phyloP scores from a whole-genome alignment of 108 stramenopile species.

The Nitzschia sp. region DNA sequence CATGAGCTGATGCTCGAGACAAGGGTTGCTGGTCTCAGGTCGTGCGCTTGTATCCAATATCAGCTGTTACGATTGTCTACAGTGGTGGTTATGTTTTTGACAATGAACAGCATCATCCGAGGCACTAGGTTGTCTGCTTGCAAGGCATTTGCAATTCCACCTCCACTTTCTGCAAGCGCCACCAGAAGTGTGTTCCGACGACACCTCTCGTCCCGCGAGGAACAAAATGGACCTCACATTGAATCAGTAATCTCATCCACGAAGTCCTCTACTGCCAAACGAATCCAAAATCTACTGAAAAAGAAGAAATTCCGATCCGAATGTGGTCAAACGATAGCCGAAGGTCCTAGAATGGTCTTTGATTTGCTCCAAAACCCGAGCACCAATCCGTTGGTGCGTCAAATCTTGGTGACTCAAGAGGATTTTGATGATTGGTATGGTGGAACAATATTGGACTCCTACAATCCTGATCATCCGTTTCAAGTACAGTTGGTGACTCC shows the following conservation, averaged over 20 bases:
- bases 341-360: constrained; percentile 78
- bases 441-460: constrained; percentile 13
- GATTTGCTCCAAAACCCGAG: constrained; percentile 68
- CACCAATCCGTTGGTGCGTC: constrained; percentile 55
- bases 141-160: too few species aligned
- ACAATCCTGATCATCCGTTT: constrained; percentile 10
- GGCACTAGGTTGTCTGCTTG: too few species aligned
- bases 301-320: constrained; percentile 72
- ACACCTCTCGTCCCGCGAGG: too few species aligned
- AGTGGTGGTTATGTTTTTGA: too few species aligned
- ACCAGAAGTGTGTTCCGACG: too few species aligned
- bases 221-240: too few species aligned
- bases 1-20: too few species aligned
- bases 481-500: constrained; percentile 53
- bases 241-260: constrained; percentile 33
- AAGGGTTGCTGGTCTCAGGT: too few species aligned
- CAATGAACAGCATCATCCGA: too few species aligned
- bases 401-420: constrained; percentile 59
- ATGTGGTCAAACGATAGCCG: constrained; percentile 63
- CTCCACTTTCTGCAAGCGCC: too few species aligned
- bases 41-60: too few species aligned
- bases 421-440: constrained; percentile 16
- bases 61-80: too few species aligned
- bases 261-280: constrained; percentile 75
- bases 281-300: constrained; percentile 55